Evolutionary conservation across 1,284 basidiomycete genomes (phyloP), one percentile per base, ranked within the genome.

Genomic region (Hemileccinum hortonii): DNA sequence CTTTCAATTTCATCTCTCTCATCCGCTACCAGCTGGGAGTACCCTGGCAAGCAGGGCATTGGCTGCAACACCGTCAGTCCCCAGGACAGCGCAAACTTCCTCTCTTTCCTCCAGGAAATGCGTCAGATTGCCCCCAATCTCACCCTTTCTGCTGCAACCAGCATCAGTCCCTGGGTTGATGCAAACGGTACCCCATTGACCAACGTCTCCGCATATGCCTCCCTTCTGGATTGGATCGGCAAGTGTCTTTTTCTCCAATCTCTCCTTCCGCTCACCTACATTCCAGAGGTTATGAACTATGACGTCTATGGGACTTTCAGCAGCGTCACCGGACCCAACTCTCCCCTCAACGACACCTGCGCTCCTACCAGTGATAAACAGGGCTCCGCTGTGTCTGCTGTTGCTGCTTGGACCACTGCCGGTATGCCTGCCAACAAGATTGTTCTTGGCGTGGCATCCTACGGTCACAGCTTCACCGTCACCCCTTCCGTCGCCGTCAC

Each of bases 391-490:
- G 78, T 81, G 40, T 82, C 82, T 9, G 86, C 89, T 6, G 79
- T 96, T 41, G 69, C 74, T 8, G 80, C 82, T 10, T 96, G 94
- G 94, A 82, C 76, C 1, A 61, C 63, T 0, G 92, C 92, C 30
- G 90, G 90, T 26, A 84, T 97, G 70, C 89, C 92, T n/a, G 70
- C 76, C 10, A 72, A 80, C 62, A 79, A 93, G 72, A 84, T 96
- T 58, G 82, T 89, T 15, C 82, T 95, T 35, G 93, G 91, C 51
- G 83, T 94, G 2, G 83, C 92, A 14, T 76, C 84, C 14, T 94
- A 92, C 70, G 88, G 84, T 3, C 84, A 86, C 67, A 79, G 80
- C 19, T 87, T 75, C 75, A 69, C 42, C 0, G 67, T 70, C 55
- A 15, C 69, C 57, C 16, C 55, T 49, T 56, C 67, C 1, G 64